Base-by-base conservation (phyloP, 2,329 filamentous ascomycete species). In the Hypoxylon rubiginosum region DNA sequence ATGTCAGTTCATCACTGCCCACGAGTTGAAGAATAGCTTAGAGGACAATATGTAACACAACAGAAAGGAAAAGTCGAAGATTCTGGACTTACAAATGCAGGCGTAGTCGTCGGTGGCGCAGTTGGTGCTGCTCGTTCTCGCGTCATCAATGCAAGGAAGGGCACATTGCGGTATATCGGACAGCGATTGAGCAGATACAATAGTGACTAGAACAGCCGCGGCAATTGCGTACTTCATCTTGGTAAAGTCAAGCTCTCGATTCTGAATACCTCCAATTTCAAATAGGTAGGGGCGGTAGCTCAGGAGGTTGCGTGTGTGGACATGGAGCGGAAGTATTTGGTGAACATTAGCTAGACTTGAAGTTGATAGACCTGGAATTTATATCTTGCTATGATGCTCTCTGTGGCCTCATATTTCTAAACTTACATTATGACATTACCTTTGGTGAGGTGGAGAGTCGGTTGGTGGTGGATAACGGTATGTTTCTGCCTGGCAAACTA, bases 221-320 rank as follows among this genome's bases (percentile, higher is more conserved):
- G 66, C 65, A 62, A 71, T 46, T 41, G 62, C 19, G 69, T 70
- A 75, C 69, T 72, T 74, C 73, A 75, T 75, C 7, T 67, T 75
- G 67, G 9, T 45, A 58, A 55, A 60, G 26, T 48, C 28, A 21
- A 45, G 52, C 45, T 17, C 19, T 55, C 36, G 19, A 30, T 32
- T 32, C 30, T 36, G 11, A 11, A 15, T 11, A 34, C 13, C 21
- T 32, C 10, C 4, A 49, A 19, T 26, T n/a, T 30, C 5, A 9
- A 30, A 30, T 5, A 24, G 41, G 32, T 21, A 43, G n/a, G 15
- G 15, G 34, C 13, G 15, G 34, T 39, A 39, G 34, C 34, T 39
- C 4, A 39, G 15, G 13, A 39, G 5, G 34, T 39, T 39, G 34
- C 34, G 34, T 36, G 10, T 24, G 10, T 36, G 7, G 10, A 30